Evolutionary conservation across 371 early-diverging fungal genomes (phyloP).

Genomic region (Chytridium lagenaria): DNA sequence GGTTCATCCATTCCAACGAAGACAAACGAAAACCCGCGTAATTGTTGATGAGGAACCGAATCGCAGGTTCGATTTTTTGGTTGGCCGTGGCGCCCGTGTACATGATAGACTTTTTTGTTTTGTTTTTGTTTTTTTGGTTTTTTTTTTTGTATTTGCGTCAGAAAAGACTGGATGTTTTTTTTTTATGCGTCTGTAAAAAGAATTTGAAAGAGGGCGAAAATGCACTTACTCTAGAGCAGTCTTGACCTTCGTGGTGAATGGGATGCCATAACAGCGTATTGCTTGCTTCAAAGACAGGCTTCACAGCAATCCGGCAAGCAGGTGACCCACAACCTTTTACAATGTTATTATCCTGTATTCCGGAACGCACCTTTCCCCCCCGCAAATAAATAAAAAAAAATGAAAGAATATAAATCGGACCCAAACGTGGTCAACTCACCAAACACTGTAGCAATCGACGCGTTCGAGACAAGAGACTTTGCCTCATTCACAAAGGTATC

Average conservation of each 20-base stretch:
- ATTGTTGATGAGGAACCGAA: constrained; percentile 4
- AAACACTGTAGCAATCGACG: not conserved
- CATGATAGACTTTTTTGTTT: not conserved
- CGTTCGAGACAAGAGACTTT: not conserved
- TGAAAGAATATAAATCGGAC: too few relatives aligned
- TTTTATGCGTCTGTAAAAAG: not conserved
- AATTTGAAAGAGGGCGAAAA: too few relatives aligned
- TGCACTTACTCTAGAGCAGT: not conserved
- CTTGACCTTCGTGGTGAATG: not conserved
- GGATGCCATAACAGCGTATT: not conserved
- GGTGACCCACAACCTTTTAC: constrained; percentile 2
- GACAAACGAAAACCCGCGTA: not conserved
- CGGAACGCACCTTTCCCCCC: not conserved
- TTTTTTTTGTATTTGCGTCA: not conserved
- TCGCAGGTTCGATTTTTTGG: not conserved
- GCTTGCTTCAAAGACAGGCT: not conserved
- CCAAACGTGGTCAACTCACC: not conserved
- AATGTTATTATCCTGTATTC: not conserved
- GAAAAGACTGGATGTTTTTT: not conserved
- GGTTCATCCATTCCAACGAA: not conserved
- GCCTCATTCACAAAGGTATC: not conserved
- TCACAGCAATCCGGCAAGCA: not conserved
- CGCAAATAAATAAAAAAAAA: not conserved
- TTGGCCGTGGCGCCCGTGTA: not conserved
- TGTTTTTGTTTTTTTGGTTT: not conserved